Evolutionary conservation across 345 rosid genomes (phyloP), one percentile per base, ranked within the genome.

Genomic region (Trapa bicornis): DNA sequence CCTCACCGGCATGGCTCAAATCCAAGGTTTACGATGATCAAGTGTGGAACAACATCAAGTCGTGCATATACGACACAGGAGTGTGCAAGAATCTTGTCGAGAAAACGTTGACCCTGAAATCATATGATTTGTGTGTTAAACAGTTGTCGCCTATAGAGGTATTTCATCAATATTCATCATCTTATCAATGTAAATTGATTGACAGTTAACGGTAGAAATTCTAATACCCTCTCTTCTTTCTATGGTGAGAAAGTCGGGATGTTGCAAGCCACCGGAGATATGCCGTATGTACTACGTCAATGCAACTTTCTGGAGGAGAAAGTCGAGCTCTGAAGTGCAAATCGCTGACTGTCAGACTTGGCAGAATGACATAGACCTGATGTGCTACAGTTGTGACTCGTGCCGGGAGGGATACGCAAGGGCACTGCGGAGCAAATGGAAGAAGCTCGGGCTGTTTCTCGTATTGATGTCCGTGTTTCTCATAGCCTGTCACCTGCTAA

Each of bases 131-230:
- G 66, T 72, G 62, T 6, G 58, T 72, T 65, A 78, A 70, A 65
- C 85, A 83, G 62, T 52, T 88, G 56, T 68, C 91, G 9, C 60
- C 76, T 13, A 61, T 88, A 17, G 87, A 91, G 97, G 97, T 91
- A 77, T 8, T 1, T 4, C 4, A 41, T 41, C 43, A 4, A 41
- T 22, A 22, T 22, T 22, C 29, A 22, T 22, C 29, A 22, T 22
- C 29, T 22, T 22, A 22, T 22, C 29, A 22, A 22, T 22, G 29
- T 22, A 22, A 22, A 22, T 22, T 22, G 29, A 22, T 22, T 22
- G 29, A 22, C 29, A 22, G 29, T 22, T 22, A 22, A 22, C 29
- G 29, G 29, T 22, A 22, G 29, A 3, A 15, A 3, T 9, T 10
- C 3, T 9, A 47, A 1, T 22, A 13, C 38, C 39, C 14, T 14